phyloP scores from a whole-genome alignment of 2,329 filamentous ascomycete genomes.

The Fusarium scirpi region DNA sequence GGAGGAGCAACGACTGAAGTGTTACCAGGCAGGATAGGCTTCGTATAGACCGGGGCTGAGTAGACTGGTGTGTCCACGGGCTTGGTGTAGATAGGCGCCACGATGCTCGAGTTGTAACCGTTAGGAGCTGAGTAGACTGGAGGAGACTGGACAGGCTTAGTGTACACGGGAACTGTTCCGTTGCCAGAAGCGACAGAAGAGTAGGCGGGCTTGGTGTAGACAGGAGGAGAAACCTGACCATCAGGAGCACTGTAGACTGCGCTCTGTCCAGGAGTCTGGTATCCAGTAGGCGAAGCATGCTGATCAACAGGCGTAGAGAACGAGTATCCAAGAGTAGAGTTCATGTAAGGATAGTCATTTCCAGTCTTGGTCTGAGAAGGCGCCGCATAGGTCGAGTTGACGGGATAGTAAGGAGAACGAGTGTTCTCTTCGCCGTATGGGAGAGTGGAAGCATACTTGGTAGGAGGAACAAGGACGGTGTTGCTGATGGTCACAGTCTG shows the following conservation, averaged over 20 bases:
- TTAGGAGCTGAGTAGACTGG: conserved; percentile 9
- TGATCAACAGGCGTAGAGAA: conserved; percentile 19
- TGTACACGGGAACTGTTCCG: conserved; percentile 14
- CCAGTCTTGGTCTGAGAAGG: conserved; percentile 22
- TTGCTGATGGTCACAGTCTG: conserved; percentile 20
- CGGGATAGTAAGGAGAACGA: conserved; percentile 15
- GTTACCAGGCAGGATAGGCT: conserved; percentile 10
- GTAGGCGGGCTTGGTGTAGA: conserved; percentile 24
- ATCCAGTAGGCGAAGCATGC: conserved; percentile 8
- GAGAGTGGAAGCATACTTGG: conserved; percentile 25
- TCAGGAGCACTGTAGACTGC: conserved; percentile 14
- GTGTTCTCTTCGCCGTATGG: conserved; percentile 27
- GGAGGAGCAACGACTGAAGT: conserved; percentile 10
- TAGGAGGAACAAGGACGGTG: conserved; percentile 22
- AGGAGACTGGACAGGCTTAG: conserved; percentile 11
- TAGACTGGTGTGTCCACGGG: conserved; percentile 17
- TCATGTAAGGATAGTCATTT: conserved; percentile 29
- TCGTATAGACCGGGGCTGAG: conserved; percentile 28
- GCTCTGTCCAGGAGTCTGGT: conserved; percentile 14
- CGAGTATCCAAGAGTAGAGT: conserved; percentile 29
- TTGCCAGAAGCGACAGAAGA: conserved; percentile 15
- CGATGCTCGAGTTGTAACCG: background rate
- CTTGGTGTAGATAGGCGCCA: conserved; percentile 21
- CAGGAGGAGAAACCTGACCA: conserved; percentile 22
- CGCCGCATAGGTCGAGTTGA: conserved; percentile 23